These are phyloP conservation scores for Parietichytrium sp. DNA, from an alignment of 108 stramenopile genomes.

Conservation along the genomic window DNA sequence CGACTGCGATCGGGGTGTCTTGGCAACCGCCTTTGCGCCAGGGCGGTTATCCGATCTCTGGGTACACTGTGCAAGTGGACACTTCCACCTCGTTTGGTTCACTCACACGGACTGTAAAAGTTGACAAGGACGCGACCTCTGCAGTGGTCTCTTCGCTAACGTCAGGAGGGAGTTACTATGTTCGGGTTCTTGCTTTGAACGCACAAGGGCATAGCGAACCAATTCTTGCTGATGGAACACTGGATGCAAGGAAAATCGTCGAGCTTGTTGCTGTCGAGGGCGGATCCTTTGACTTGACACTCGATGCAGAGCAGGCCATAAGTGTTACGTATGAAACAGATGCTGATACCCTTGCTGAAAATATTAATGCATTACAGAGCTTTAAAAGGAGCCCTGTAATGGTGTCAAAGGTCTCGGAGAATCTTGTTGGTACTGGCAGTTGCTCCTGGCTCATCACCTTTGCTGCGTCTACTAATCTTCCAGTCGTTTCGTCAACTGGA, in stretches of 20 bases:
- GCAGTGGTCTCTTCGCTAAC: slow-evolving; percentile 30
- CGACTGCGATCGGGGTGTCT: background rate
- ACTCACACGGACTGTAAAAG: background rate
- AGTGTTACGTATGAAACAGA: no score
- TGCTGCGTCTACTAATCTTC: no score
- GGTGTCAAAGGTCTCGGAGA: background rate
- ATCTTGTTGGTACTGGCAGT: background rate
- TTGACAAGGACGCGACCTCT: background rate
- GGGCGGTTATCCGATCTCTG: background rate
- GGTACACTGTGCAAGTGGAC: slow-evolving; percentile 5
- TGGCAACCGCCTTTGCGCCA: background rate
- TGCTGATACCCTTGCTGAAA: no score
- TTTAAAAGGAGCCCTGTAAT: no score
- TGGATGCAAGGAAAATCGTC: no score
- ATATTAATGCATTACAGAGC: no score
- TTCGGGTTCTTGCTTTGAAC: slow-evolving; percentile 46
- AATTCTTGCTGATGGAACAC: background rate
- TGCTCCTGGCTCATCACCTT: slow-evolving; percentile 40
- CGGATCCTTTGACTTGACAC: no score
- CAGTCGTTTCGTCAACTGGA: no score
- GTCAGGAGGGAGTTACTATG: slow-evolving; percentile 22
- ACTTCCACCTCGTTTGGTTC: background rate
- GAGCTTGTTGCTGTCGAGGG: no score
- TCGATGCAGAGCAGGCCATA: no score
- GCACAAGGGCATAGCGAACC: slow-evolving; percentile 17